These are phyloP conservation scores for Nigrospora sphaerica DNA, from an alignment of 2,329 filamentous ascomycete genomes.

Conservation along the genomic window DNA sequence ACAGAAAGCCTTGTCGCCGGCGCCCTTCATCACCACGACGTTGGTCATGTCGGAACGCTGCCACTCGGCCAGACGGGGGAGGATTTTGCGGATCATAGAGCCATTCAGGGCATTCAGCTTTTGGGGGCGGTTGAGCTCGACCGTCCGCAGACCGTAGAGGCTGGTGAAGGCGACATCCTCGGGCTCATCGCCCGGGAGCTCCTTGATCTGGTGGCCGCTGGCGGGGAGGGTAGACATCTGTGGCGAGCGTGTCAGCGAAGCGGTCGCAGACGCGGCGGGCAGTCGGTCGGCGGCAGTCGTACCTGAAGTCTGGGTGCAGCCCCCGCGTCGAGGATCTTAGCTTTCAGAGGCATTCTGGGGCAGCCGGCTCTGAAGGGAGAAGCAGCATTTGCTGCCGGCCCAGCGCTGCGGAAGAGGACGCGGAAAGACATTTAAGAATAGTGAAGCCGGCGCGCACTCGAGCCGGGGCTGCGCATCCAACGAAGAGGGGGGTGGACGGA, in stretches of 20 bases:
- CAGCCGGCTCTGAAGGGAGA: slow-evolving; percentile 31
- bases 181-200: slow-evolving; percentile 62
- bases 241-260: background rate
- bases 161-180: slow-evolving; percentile 92
- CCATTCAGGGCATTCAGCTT: slow-evolving; percentile 90
- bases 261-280: background rate
- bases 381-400: slow-evolving; percentile 38
- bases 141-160: slow-evolving; percentile 80
- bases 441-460: slow-evolving; percentile 26
- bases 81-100: slow-evolving; percentile 93
- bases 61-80: slow-evolving; percentile 86
- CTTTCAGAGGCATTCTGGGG: slow-evolving; percentile 69
- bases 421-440: slow-evolving; percentile 50
- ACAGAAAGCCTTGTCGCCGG: slow-evolving; percentile 79
- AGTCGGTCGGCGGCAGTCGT: slow-evolving; percentile 10
- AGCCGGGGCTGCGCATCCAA: slow-evolving; percentile 24
- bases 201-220: slow-evolving; percentile 32
- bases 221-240: slow-evolving; percentile 28
- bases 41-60: slow-evolving; percentile 91
- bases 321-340: slow-evolving; percentile 60
- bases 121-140: slow-evolving; percentile 87
- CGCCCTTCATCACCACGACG: slow-evolving; percentile 85
- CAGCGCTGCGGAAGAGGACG: slow-evolving; percentile 46
- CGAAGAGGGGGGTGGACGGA: background rate
- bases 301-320: slow-evolving; percentile 47